Base-by-base conservation (phyloP, 2,329 filamentous ascomycete genomes). In the Fusarium subglutinans region DNA sequence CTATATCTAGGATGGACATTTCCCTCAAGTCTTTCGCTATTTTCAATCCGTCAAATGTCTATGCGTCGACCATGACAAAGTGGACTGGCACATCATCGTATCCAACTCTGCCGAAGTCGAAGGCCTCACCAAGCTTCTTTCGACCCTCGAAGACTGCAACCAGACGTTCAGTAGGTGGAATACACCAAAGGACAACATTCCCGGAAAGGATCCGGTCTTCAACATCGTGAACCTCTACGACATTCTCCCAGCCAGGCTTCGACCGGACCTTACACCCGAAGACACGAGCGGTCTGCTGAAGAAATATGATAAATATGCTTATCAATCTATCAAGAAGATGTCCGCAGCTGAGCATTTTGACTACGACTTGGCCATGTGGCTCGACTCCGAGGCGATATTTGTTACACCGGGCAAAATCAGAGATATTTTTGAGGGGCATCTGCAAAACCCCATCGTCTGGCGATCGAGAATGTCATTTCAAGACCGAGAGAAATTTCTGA, bases 391-490 rank as follows among this genome's bases (percentile, higher is more conserved):
- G 1, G 51, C 35, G 24, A 54, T 40, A n/a, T 54, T 54, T 0
- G 51, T 54, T 7, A 8, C 35, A 2, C 35, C 51, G 0, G 51
- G 51, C 0, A 11, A 28, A n/a, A 54, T 54, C 3, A 54, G 51
- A 28, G 51, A 54, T 13, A 40, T 54, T 0, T 54, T 54, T 3
- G 14, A 54, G 5, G 51, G 51, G 0, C 51, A 54, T 14, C 4
- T 54, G 10, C 24, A 14, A 4, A 54, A n/a, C 11, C 51, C 51
- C 11, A 40, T 54, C 5, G 51, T 54, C 2, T 54, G 51, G 51
- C 35, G 51, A 4, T 54, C 51, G 2, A 54, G 51, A 2, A 54
- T 54, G 51, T 54, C 51, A 4, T 40, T 54, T 0, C 24, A 54
- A 10, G 51, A 54, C 2, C 51, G 51, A 0, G 51, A 54, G 35